Base-by-base conservation (phyloP, 208 protist species). In the Endotrypanum monterogeii region DNA sequence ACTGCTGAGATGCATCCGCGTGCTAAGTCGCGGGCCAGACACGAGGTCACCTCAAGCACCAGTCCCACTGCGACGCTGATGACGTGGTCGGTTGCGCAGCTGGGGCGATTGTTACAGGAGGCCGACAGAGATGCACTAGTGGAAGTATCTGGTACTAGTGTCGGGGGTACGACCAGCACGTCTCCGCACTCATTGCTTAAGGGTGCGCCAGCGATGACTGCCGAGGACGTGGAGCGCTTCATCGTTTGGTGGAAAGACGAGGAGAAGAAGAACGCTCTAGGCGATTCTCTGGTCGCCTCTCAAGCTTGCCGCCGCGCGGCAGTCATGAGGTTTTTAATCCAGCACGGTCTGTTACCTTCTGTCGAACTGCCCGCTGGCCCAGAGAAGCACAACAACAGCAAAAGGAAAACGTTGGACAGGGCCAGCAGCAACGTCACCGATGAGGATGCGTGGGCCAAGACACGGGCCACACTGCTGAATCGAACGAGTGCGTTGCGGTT, bases 221-320 rank as follows among this genome's bases (percentile, higher is more conserved):
- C 76, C 16, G 74, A 72, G 1, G 80, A 74, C 4, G 71, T 88
- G 61, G 80, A 72, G 30, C 80, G 76, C 39, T 79, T 86, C 54
- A 69, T 90, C 16, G 55, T 83, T 65, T 73, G 71, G 70, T 85
- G 83, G 75, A 73, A 82, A 74, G 73, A 81, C 51, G 76, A 86
- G 61, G 79, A 76, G 39, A 11, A 68, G 60, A 20, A 1, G 60
- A 20, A 23, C 20, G 37, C 12, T 32, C 37, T 25, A 20, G 46
- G 28, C 32, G 50, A 58, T 18, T 32, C 28, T 25, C 5, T 28
- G 6, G 51, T 67, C 54, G 78, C 78, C 11, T 78, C 72, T 52
- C 73, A 71, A 41, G 52, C 70, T 23, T 70, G 70, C 3, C 69
- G 76, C 1, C 76, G 65, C 14, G 50, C 48, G 63, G 76, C 76